Evolutionary conservation across 1,139 yeast species (phyloP).

Genomic region (Yamadazyma kanchanaburiensis): DNA sequence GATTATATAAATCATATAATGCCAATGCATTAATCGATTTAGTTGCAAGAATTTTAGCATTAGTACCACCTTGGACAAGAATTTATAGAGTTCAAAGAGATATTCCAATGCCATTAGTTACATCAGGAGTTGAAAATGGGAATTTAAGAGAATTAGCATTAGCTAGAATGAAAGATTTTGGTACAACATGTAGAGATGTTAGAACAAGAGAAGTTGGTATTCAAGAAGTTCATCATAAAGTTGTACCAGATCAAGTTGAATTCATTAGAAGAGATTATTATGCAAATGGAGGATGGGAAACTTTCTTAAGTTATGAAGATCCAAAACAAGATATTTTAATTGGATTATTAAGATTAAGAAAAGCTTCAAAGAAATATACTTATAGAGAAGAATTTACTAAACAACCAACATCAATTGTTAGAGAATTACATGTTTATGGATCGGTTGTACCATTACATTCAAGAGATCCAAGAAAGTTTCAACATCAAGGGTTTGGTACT

Average conservation of each 20-base stretch:
- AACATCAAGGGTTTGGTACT: slow-evolving; percentile 99
- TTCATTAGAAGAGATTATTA: slow-evolving; percentile 91
- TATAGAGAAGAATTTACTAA: slow-evolving; percentile 82
- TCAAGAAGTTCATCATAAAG: slow-evolving; percentile 96
- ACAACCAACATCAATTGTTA: slow-evolving; percentile 87
- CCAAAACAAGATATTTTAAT: slow-evolving; percentile 94
- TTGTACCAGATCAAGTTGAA: slow-evolving; percentile 96
- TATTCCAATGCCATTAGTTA: slow-evolving; percentile 98
- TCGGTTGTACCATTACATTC: slow-evolving; percentile 96
- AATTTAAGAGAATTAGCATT: slow-evolving; percentile 91
- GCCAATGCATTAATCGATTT: slow-evolving; percentile 92
- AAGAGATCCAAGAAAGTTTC: slow-evolving; percentile 97
- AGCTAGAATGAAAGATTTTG: slow-evolving; percentile 97
- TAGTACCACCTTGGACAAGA: slow-evolving; percentile 99
- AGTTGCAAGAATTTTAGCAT: slow-evolving; percentile 90
- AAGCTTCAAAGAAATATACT: slow-evolving; percentile 86
- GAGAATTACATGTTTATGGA: slow-evolving; percentile 97
- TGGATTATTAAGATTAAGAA: slow-evolving; percentile 83
- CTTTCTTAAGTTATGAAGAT: slow-evolving; percentile 92
- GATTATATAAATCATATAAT: slow-evolving; percentile 88
- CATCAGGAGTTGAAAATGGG: slow-evolving; percentile 98
- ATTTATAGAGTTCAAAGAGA: slow-evolving; percentile 98
- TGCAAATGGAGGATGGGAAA: slow-evolving; percentile 99
- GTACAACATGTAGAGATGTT: slow-evolving; percentile 95
- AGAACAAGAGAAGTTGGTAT: slow-evolving; percentile 98